Evolutionary conservation across 805 yeast species (phyloP), one percentile per base, ranked within the genome.

Genomic region (Zygosaccharomyces kombuchaensis): DNA sequence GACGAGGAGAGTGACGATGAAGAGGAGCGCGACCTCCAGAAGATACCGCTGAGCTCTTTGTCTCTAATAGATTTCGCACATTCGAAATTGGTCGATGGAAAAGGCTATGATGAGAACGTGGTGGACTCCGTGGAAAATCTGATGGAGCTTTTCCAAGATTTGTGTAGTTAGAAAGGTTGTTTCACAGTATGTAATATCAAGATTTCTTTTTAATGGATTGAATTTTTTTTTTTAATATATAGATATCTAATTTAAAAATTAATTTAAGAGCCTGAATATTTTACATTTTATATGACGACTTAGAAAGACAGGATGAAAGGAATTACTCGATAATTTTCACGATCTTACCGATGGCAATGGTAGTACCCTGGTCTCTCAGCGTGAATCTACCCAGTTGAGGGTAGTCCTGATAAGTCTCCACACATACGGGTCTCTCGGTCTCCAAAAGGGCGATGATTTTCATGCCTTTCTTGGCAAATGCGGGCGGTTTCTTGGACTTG

Each of bases 391-490:
- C 99, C 61, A 93, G 78, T 72, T 93, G 98, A 56, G 91, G 97
- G 65, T 90, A 87, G 64, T 87, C 95, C 57, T 76, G 82, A 67
- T 84, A 93, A 37, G 95, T 83, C 73, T 93, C 99, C 43, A 91
- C 83, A 74, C 98, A 93, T 31, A 93, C 87, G 19, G 96, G 91
- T 57, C 81, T 89, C 37, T 81, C 74, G 13, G 89, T 75, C 72
- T 90, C 96, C 61, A 93, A 74, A 36, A 84, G 79, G 27, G 97
- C 99, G 66, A 93, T 90, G 58, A 93, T 80, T 81, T 88, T 91
- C 98, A 91, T 91, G 62, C 99, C 99, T 78, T 87, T 87, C 72
- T 91, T 93, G 53, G 98, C 99, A 69, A 89, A 93, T 42, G 97
- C 96, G 50, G 99, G 99, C 27, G 99, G 87, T 68, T 87, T 89